Evolutionary conservation across 805 yeast species (phyloP), one percentile per base, ranked within the genome.

Genomic region (Cyberlindnera subsufficiens): DNA sequence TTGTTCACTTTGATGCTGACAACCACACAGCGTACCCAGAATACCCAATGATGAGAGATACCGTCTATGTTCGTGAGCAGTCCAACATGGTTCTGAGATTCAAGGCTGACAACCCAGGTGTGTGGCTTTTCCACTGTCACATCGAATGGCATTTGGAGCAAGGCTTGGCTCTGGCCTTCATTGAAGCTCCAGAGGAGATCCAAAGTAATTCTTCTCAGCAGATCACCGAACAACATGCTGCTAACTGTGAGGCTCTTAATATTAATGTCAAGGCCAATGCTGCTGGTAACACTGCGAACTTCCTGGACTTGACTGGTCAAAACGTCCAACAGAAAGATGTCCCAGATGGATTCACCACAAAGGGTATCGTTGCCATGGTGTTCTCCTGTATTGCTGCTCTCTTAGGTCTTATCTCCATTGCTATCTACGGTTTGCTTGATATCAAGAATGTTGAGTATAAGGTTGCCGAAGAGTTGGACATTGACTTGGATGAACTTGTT

Each of bases 121-220:
- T 90, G 35, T 91, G 98, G 99, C 78, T 82, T 65, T 93, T 93
- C 95, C 99, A 91, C 70, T 91, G 99, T 68, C 99, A 91, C 64
- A 85, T 93, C 58, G 98, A 93, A 64, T 91, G 99, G 99, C 99
- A 93, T 70, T 76, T 91, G 72, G 75, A 81, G 58, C 98, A 93
- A 71, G 99, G 99, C 59, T 75, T 91, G 56, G 95, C 95, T 11
- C 55, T 89, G 43, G 71, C 74, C 10, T 68, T 93, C 35, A 68
- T 91, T 42, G 99, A 91, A 68, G 96, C 88, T 43, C 99, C 99
- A 25, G 53, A 63, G 10, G 72, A 73, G 43, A 71, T 91, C 39
- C 87, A 82, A 63, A 64, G 63, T 16, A 68, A 70, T 43, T 54
- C 66, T 42, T 45, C 65, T 14, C 86, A 85, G 65, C 71, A 71